A percentile compares a stretch with the other conserved stretches of the same genome.
Conservation (phyloP, 2,329 filamentous ascomycete species). For the Talaromyces pinophilus region DNA sequence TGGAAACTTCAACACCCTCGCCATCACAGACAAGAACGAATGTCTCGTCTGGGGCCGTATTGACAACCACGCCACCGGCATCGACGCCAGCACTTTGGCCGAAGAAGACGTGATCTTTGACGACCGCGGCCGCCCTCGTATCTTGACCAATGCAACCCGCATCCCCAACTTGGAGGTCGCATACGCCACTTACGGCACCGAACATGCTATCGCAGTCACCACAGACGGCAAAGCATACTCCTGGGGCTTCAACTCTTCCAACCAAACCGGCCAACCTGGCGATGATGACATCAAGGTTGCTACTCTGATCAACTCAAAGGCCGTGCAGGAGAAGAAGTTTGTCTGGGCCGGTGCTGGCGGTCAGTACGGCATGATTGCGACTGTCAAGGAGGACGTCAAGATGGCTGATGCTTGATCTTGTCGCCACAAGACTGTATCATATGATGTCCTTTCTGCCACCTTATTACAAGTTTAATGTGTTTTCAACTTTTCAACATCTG, state of each 20-base stretch:
- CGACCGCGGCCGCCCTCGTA: slow-evolving; percentile 62
- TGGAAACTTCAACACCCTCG: slow-evolving; percentile 70
- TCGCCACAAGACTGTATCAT: background rate
- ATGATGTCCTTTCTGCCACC: background rate
- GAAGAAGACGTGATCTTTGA: slow-evolving; percentile 62
- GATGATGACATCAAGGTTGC: slow-evolving; percentile 78
- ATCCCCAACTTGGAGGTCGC: slow-evolving; percentile 43
- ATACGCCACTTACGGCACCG: slow-evolving; percentile 64
- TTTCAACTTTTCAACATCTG: background rate
- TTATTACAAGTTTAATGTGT: slow-evolving; percentile 2
- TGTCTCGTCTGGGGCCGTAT: slow-evolving; percentile 59
- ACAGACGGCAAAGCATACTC: slow-evolving; percentile 69
- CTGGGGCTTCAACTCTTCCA: slow-evolving; percentile 80
- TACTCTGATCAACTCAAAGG: slow-evolving; percentile 80
- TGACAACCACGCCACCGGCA: slow-evolving; percentile 57
- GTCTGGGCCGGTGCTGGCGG: slow-evolving; percentile 82
- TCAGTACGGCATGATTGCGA: slow-evolving; percentile 56
- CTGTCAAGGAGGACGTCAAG: slow-evolving; percentile 1
- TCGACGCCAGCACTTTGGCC: slow-evolving; percentile 51
- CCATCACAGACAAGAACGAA: slow-evolving; percentile 52
- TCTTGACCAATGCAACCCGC: slow-evolving; percentile 53
- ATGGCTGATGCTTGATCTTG: slow-evolving; percentile 13
- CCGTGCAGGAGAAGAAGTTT: slow-evolving; percentile 72
- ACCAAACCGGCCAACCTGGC: slow-evolving; percentile 75
- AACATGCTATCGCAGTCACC: slow-evolving; percentile 73